Conservation (phyloP, 1,284 basidiomycete species). For the Apiotrichum akiyoshidainum region DNA sequence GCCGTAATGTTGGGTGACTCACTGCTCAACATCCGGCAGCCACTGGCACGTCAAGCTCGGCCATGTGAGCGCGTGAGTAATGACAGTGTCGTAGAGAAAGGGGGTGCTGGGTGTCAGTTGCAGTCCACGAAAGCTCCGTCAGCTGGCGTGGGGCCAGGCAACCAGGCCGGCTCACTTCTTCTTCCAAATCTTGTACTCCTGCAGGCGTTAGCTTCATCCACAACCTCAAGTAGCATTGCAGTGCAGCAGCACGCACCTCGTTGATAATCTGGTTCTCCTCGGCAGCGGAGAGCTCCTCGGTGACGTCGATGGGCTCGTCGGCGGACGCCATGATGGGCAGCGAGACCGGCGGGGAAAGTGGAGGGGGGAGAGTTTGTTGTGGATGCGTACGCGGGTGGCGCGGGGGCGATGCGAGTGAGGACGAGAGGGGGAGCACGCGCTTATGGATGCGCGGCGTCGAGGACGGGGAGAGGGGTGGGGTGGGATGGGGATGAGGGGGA, state of each 20-base stretch:
- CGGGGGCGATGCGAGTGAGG: no score
- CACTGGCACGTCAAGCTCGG: slow-evolving; percentile 97
- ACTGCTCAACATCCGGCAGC: slow-evolving; percentile 97
- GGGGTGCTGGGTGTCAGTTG: slow-evolving; percentile 58
- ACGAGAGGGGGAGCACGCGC: background rate
- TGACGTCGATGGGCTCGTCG: slow-evolving; percentile 49
- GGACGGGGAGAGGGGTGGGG: background rate
- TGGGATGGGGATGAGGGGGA: background rate
- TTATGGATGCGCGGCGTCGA: no score
- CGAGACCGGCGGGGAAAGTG: background rate
- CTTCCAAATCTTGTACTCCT: slow-evolving; percentile 65
- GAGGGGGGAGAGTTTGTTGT: background rate
- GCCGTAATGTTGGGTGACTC: slow-evolving; percentile 45
- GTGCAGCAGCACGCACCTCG: slow-evolving; percentile 60
- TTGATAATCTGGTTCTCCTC: slow-evolving; percentile 84
- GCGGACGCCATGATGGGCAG: slow-evolving; percentile 29
- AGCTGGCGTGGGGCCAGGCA: background rate
- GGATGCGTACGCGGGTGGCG: no score
- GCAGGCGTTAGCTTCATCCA: slow-evolving; percentile 15
- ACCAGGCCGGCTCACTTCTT: slow-evolving; percentile 60
- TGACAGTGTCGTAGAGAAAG: slow-evolving; percentile 94
- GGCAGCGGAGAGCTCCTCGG: slow-evolving; percentile 57
- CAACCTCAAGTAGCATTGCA: no score
- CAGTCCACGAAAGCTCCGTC: background rate
- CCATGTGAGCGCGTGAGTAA: slow-evolving; percentile 98